phyloP scores from a whole-genome alignment of 2,329 filamentous ascomycete genomes.

The Botryotinia calthae region DNA sequence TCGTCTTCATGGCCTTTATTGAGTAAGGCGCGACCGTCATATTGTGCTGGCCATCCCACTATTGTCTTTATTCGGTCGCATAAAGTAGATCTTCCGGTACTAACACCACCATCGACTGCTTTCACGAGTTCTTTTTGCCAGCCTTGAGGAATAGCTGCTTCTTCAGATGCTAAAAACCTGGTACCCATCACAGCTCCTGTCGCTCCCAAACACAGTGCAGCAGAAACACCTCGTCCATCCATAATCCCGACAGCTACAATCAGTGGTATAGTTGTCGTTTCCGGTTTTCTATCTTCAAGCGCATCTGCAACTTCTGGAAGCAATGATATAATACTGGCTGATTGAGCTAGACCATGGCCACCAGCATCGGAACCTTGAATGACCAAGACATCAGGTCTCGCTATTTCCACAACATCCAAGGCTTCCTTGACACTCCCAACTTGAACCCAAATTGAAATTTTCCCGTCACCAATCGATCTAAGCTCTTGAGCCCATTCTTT shows the following conservation, averaged over 20 bases:
- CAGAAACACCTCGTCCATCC: conserved; percentile 40
- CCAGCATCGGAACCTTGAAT: conserved; percentile 42
- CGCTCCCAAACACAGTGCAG: conserved; percentile 39
- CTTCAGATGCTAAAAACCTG: conserved; percentile 47
- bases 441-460: conserved; percentile 39
- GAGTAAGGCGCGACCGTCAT: conserved; percentile 56
- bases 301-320: conserved; percentile 39
- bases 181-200: conserved; percentile 50
- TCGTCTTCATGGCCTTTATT: conserved; percentile 52
- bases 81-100: conserved; percentile 48
- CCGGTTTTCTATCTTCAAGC: conserved; percentile 23
- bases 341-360: conserved; percentile 38
- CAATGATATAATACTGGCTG: conserved; percentile 37
- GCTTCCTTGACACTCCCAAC: conserved; percentile 36
- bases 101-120: conserved; percentile 49
- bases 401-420: conserved; percentile 24
- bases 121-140: conserved; percentile 48
- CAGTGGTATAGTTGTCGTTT: conserved; percentile 27
- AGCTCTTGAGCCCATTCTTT: conserved; percentile 10
- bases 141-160: conserved; percentile 47
- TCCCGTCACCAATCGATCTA: conserved; percentile 15
- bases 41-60: conserved; percentile 54
- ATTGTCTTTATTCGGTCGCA: conserved; percentile 55
- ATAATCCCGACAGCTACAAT: conserved; percentile 41
- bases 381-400: conserved; percentile 39